phyloP scores from a whole-genome alignment of 1,139 yeast species.

The Hemisphaericaspora lyxosophila region DNA sequence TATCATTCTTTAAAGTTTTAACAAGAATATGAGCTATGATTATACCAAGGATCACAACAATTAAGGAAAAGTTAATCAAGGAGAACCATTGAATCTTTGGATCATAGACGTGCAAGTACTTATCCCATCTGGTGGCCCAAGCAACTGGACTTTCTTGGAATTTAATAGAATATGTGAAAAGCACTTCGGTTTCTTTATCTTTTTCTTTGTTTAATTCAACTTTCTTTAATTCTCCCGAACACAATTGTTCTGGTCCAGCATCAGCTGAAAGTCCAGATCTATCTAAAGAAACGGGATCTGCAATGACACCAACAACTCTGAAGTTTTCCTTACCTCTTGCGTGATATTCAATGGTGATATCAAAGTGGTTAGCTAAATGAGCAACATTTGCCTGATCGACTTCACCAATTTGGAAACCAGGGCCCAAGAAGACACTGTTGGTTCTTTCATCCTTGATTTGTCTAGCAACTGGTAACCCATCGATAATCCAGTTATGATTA shows the following conservation, averaged over 20 bases:
- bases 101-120: constrained; percentile 85
- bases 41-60: constrained; percentile 74
- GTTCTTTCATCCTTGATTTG: constrained; percentile 55
- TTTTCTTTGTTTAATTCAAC: constrained; percentile 26
- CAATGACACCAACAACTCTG: constrained; percentile 90
- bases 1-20: constrained; percentile 81
- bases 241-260: constrained; percentile 29
- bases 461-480: constrained; percentile 90
- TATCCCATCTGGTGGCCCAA: constrained; percentile 99
- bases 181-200: constrained; percentile 31
- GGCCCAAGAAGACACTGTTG: constrained; percentile 62
- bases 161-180: constrained; percentile 46
- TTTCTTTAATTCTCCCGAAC: constrained; percentile 32
- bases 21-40: constrained; percentile 79
- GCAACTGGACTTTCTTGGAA: constrained; percentile 71
- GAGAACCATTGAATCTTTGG: constrained; percentile 97
- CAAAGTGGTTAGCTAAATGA: constrained; percentile 76
- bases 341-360: constrained; percentile 79
- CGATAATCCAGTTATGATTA: constrained; percentile 88
- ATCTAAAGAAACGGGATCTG: constrained; percentile 65
- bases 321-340: constrained; percentile 62
- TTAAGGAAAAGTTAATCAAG: constrained; percentile 75
- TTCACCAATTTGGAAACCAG: constrained; percentile 79
- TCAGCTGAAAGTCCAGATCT: constrained; percentile 31
- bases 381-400: constrained; percentile 52